These are phyloP conservation scores for Fraxinus pennsylvanica DNA, from an alignment of 257 asterid genomes.

Conservation along the genomic window DNA sequence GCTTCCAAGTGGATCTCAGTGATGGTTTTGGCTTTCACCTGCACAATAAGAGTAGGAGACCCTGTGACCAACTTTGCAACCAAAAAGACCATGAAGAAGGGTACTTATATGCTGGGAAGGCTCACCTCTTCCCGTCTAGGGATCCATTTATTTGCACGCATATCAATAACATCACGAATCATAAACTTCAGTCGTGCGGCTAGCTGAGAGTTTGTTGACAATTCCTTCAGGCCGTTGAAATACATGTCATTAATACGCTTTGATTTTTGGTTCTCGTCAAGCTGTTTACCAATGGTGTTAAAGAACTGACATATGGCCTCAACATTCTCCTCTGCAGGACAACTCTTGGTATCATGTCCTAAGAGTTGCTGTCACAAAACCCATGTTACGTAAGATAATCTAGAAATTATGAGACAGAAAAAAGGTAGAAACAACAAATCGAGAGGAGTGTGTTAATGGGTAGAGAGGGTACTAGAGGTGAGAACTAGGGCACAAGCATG, in stretches of 20 bases:
- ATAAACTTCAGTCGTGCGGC: slow-evolving; percentile 72
- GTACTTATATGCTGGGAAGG: not conserved
- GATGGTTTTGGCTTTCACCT: slow-evolving; percentile 67
- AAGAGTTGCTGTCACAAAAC: slow-evolving; percentile 61
- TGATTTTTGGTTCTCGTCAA: slow-evolving; percentile 39
- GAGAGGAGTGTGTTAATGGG: not conserved
- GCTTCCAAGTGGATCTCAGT: slow-evolving; percentile 93
- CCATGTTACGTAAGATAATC: slow-evolving; percentile 7
- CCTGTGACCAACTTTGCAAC: not conserved
- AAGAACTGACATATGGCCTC: slow-evolving; percentile 98
- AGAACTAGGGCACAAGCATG: not conserved
- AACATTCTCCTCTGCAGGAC: slow-evolving; percentile 94
- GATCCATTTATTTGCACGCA: slow-evolving; percentile 76
- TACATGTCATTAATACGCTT: slow-evolving; percentile 67
- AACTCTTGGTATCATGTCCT: slow-evolving; percentile 60
- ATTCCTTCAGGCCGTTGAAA: slow-evolving; percentile 70
- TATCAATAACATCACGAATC: slow-evolving; percentile 82
- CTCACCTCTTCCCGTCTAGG: slow-evolving; percentile 93
- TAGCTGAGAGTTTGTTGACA: slow-evolving; percentile 73
- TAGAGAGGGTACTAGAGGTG: not conserved
- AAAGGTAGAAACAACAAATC: not conserved
- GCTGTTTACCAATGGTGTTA: slow-evolving; percentile 82
- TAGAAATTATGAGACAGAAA: not conserved
- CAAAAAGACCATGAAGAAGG: slow-evolving; percentile 2
- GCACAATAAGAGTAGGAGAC: slow-evolving; percentile 2